Conservation (phyloP, 768 basidiomycete species). For the Leccinum subgranulosum region DNA sequence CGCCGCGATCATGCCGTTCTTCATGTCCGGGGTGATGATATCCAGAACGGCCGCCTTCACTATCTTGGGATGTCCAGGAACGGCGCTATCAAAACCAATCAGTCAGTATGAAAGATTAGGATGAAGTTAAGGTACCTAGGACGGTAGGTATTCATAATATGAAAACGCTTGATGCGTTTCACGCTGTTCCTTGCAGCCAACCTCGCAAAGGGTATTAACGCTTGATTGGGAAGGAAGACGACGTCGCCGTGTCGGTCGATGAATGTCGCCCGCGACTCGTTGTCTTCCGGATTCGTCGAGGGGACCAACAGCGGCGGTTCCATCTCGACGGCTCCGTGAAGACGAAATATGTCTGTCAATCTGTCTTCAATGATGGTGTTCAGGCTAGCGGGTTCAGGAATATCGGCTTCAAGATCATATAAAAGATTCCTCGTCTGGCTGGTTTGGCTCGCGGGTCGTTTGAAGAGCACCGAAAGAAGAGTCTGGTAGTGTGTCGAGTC, state of each 20-base stretch:
- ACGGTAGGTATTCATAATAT: constrained; percentile 69
- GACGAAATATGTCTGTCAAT: constrained; percentile 71
- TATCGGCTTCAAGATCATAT: constrained; percentile 69
- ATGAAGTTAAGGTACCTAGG: constrained; percentile 49
- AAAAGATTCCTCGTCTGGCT: constrained; percentile 63
- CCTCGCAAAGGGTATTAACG: constrained; percentile 76
- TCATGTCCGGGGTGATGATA: constrained; percentile 74
- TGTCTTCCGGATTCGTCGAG: constrained; percentile 57
- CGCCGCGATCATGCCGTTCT: constrained; percentile 61
- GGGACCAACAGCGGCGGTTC: constrained; percentile 86
- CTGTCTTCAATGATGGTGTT: constrained; percentile 77
- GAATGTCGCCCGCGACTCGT: constrained; percentile 63
- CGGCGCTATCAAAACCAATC: constrained; percentile 38
- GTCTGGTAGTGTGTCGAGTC: constrained; percentile 80
- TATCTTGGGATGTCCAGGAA: constrained; percentile 70
- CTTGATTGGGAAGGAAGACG: constrained; percentile 68
- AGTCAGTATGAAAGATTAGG: not conserved
- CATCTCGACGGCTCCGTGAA: constrained; percentile 88
- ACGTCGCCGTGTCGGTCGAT: constrained; percentile 81
- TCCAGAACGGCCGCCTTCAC: constrained; percentile 79
- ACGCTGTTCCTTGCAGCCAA: constrained; percentile 66
- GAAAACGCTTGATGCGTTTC: constrained; percentile 78
- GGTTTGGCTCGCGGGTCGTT: constrained; percentile 59
- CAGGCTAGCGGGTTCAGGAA: constrained; percentile 67
- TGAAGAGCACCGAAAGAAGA: constrained; percentile 76